These are phyloP conservation scores for Byssothecium circinans DNA, from an alignment of 2,329 filamentous ascomycete species.

Conservation along the genomic window DNA sequence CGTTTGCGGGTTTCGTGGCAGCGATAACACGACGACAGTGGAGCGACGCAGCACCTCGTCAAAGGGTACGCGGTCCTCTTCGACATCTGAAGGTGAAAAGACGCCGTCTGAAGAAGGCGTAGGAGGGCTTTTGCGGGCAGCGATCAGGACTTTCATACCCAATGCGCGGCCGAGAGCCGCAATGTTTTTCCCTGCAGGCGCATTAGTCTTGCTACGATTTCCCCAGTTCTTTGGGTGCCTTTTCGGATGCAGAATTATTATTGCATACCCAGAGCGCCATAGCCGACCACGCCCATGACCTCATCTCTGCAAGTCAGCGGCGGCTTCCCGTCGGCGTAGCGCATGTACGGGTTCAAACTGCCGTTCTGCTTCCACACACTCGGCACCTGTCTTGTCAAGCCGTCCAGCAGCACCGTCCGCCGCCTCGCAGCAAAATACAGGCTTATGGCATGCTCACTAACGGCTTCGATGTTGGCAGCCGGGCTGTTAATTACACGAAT, in stretches of 20 bases:
- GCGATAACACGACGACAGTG: conserved; percentile 44
- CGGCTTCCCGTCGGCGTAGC: conserved; percentile 40
- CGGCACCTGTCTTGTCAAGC: conserved; percentile 26
- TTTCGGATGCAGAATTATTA: not conserved
- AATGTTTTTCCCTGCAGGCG: conserved; percentile 40
- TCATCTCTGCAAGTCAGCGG: conserved; percentile 54
- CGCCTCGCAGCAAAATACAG: conserved; percentile 53
- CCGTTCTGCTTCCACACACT: conserved; percentile 47
- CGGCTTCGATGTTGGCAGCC: conserved; percentile 51
- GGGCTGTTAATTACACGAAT: conserved; percentile 52
- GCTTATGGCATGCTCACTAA: conserved; percentile 55
- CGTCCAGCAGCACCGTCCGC: conserved; percentile 41
- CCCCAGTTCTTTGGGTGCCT: too few relatives aligned
- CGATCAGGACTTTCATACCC: conserved; percentile 54
- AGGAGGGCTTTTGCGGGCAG: conserved; percentile 43
- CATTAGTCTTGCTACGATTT: too few relatives aligned
- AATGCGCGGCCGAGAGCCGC: conserved; percentile 49
- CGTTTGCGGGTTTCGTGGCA: conserved; percentile 37
- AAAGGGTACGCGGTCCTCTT: conserved; percentile 40
- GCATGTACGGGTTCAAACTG: conserved; percentile 36
- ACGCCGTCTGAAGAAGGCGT: conserved; percentile 8
- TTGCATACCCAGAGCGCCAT: conserved; percentile 49
- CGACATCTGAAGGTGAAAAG: conserved; percentile 6
- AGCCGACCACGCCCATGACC: conserved; percentile 53
- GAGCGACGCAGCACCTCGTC: conserved; percentile 39